phyloP scores from a whole-genome alignment of 768 basidiomycete genomes.

The Boletus subcaerulescens region DNA sequence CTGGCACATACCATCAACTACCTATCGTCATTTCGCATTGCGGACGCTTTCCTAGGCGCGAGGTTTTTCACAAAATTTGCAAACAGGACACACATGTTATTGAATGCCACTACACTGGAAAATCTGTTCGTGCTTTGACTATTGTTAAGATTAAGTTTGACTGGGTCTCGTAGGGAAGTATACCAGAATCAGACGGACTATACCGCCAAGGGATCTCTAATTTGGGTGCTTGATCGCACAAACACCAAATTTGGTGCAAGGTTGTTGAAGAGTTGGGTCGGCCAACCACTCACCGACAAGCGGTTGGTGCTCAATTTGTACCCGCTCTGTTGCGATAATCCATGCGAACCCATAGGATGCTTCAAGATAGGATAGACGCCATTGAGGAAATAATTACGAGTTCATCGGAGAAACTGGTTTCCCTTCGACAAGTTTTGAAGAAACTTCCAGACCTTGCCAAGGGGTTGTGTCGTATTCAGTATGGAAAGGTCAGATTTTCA shows the following conservation, averaged over 20 bases:
- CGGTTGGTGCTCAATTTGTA: conserved; percentile 39
- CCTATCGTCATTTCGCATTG: conserved; percentile 70
- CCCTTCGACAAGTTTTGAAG: conserved; percentile 65
- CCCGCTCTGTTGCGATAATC: background rate
- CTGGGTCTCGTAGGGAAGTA: conserved; percentile 58
- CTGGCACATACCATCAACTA: conserved; percentile 72
- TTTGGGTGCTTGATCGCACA: conserved; percentile 85
- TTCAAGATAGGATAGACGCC: conserved; percentile 78
- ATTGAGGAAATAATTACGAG: conserved; percentile 77
- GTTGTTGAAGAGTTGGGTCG: conserved; percentile 81
- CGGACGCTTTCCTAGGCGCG: conserved; percentile 73
- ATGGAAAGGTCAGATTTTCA: conserved; percentile 67
- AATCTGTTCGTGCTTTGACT: conserved; percentile 52
- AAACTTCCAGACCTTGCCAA: conserved; percentile 84
- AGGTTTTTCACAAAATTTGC: conserved; percentile 79
- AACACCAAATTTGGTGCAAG: conserved; percentile 87
- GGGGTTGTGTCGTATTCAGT: conserved; percentile 86
- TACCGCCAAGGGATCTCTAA: conserved; percentile 67
- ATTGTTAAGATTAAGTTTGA: background rate
- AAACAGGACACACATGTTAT: conserved; percentile 76
- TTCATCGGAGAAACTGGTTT: conserved; percentile 57
- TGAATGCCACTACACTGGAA: conserved; percentile 82
- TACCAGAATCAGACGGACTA: conserved; percentile 87
- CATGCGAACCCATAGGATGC: conserved; percentile 43
- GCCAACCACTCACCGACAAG: conserved; percentile 75